phyloP scores from a whole-genome alignment of 768 basidiomycete genomes.

The Xerocomellus chrysenteron region DNA sequence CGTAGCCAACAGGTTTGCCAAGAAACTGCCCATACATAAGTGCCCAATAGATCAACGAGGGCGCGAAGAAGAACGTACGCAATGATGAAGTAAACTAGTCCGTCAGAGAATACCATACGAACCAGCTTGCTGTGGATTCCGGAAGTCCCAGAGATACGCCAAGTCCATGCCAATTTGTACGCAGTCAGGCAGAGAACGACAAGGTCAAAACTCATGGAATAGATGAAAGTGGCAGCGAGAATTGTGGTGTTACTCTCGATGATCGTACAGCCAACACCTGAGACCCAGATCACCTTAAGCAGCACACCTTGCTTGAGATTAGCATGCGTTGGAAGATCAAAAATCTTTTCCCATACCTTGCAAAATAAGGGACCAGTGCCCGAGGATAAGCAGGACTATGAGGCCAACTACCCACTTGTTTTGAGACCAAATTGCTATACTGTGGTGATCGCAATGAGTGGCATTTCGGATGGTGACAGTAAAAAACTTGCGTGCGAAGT shows the following conservation, averaged over 20 bases:
- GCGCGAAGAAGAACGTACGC: slow-evolving; percentile 46
- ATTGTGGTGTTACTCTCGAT: slow-evolving; percentile 58
- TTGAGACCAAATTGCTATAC: slow-evolving; percentile 67
- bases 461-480: not conserved
- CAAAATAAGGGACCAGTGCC: slow-evolving; percentile 69
- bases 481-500: slow-evolving; percentile 40
- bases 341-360: slow-evolving; percentile 44
- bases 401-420: slow-evolving; percentile 49
- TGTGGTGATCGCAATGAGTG: slow-evolving; percentile 22
- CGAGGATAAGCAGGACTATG: slow-evolving; percentile 56
- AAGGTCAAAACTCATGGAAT: slow-evolving; percentile 74
- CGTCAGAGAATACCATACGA: slow-evolving; percentile 67
- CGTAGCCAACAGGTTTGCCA: slow-evolving; percentile 42
- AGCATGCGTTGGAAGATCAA: not conserved
- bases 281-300: slow-evolving; percentile 57
- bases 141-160: slow-evolving; percentile 13
- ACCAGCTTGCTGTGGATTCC: slow-evolving; percentile 47
- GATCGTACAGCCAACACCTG: slow-evolving; percentile 51
- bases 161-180: slow-evolving; percentile 49
- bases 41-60: slow-evolving; percentile 25
- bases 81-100: slow-evolving; percentile 72
- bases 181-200: slow-evolving; percentile 57
- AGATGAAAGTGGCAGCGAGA: slow-evolving; percentile 70
- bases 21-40: slow-evolving; percentile 31
- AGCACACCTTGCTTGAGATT: slow-evolving; percentile 45